These are phyloP conservation scores for Starmera dryadoides DNA, from an alignment of 805 yeast species.

Conservation along the genomic window DNA sequence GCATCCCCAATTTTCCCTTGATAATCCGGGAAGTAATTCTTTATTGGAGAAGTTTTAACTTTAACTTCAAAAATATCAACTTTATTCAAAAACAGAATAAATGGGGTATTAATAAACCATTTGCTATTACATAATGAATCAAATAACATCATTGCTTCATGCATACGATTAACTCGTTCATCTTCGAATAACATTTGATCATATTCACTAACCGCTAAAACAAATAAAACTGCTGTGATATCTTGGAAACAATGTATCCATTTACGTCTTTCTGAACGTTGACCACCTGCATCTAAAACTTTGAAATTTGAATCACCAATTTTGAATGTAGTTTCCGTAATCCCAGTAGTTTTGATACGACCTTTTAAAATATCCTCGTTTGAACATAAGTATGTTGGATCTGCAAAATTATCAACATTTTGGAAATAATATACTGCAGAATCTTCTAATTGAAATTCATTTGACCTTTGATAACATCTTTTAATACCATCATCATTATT, in stretches of 20 bases:
- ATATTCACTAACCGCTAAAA: conserved; percentile 84
- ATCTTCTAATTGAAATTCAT: conserved; percentile 80
- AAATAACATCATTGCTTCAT: conserved; percentile 79
- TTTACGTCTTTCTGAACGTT: conserved; percentile 81
- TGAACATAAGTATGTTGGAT: conserved; percentile 57
- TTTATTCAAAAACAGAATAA: conserved; percentile 84
- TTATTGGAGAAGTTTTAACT: conserved; percentile 56
- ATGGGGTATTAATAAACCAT: conserved; percentile 83
- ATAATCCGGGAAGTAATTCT: conserved; percentile 72
- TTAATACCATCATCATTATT: conserved; percentile 56
- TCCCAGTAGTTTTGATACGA: conserved; percentile 92
- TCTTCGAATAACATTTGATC: conserved; percentile 92
- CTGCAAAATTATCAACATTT: conserved; percentile 56
- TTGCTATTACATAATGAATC: conserved; percentile 76
- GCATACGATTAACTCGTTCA: conserved; percentile 81
- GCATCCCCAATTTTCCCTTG: conserved; percentile 56
- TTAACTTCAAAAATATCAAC: conserved; percentile 75
- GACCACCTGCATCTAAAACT: conserved; percentile 96
- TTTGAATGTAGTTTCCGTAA: conserved; percentile 76
- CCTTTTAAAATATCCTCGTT: conserved; percentile 86
- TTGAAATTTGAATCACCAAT: conserved; percentile 61
- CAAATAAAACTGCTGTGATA: conserved; percentile 81
- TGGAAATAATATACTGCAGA: conserved; percentile 79
- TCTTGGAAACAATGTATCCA: conserved; percentile 95
- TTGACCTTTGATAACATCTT: conserved; percentile 49